A percentile compares a stretch with the other conserved stretches of the same genome.
phyloP scores from a whole-genome alignment of 202 grass and related monocot species.

The Musa balbisiana region DNA sequence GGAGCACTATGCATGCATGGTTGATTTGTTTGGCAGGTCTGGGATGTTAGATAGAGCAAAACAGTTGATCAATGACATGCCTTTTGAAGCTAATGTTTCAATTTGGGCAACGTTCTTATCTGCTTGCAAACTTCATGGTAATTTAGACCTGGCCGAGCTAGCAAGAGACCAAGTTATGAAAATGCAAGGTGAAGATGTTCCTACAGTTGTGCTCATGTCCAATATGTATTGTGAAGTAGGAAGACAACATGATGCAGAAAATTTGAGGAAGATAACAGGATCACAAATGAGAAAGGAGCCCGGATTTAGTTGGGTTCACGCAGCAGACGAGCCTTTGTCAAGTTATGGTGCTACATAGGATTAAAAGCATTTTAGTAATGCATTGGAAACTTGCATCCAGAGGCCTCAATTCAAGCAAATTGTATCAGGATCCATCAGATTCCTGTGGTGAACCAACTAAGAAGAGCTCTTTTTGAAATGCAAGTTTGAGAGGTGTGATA shows the following conservation, averaged over 20 bases:
- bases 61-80: slow-evolving; percentile 11
- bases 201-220: slow-evolving; percentile 20
- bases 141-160: slow-evolving; percentile 12
- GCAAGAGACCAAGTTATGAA: slow-evolving; percentile 5
- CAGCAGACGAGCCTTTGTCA: neutral
- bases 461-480: too few species aligned
- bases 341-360: neutral
- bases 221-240: slow-evolving; percentile 26
- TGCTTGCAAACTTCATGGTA: slow-evolving; percentile 29
- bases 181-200: slow-evolving; percentile 10
- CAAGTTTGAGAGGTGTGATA: too few species aligned
- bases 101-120: slow-evolving; percentile 16
- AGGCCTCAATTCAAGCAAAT: too few species aligned
- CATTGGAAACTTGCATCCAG: neutral
- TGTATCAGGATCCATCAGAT: too few species aligned
- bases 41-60: slow-evolving; percentile 22
- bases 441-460: too few species aligned
- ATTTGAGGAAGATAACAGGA: slow-evolving; percentile 6
- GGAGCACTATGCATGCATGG: slow-evolving; percentile 29
- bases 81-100: slow-evolving; percentile 20
- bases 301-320: slow-evolving; percentile 19
- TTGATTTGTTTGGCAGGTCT: slow-evolving; percentile 25
- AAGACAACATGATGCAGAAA: slow-evolving; percentile 19
- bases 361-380: neutral
- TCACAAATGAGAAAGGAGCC: slow-evolving; percentile 9